These are phyloP conservation scores for Jatropha podagrica DNA, from an alignment of 441 rosid genomes.

Conservation along the genomic window DNA sequence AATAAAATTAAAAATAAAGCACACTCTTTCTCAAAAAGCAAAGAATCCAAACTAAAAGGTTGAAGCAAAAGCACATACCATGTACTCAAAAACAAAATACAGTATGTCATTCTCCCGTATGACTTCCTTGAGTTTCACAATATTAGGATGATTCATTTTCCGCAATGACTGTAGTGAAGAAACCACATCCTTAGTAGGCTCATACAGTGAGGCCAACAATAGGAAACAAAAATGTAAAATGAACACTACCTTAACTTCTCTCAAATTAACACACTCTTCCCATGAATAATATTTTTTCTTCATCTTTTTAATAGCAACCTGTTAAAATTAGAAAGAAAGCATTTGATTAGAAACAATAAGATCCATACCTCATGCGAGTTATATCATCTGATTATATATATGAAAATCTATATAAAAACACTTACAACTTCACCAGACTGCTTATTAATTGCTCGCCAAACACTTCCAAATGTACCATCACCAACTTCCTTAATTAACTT, in stretches of 20 bases:
- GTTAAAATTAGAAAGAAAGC: not conserved
- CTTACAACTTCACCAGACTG: constrained; percentile 93
- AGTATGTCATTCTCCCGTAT: constrained; percentile 75
- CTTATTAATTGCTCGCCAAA: constrained; percentile 83
- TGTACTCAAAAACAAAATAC: constrained; percentile 88
- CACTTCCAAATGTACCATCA: constrained; percentile 97
- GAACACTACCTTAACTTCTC: constrained; percentile 86
- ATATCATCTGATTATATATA: no score
- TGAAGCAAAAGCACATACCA: constrained; percentile 31
- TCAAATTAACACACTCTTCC: constrained; percentile 90
- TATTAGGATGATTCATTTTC: constrained; percentile 64
- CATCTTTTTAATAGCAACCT: constrained; percentile 98
- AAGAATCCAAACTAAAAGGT: not conserved
- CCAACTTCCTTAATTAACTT: constrained; percentile 89
- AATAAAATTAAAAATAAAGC: not conserved
- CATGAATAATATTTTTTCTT: constrained; percentile 95
- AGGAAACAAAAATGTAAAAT: no score
- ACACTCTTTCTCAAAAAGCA: not conserved
- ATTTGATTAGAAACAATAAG: not conserved
- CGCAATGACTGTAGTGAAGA: constrained; percentile 60
- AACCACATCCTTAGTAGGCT: constrained; percentile 15
- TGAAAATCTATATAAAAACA: constrained; percentile 6
- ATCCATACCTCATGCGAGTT: not conserved
- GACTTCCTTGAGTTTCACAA: constrained; percentile 43
- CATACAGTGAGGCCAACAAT: not conserved